Percentiles rank a stretch among this genome's conserved stretches.
phyloP scores from a whole-genome alignment of 1,284 basidiomycete species.

The Cystobasidium slooffiae region DNA sequence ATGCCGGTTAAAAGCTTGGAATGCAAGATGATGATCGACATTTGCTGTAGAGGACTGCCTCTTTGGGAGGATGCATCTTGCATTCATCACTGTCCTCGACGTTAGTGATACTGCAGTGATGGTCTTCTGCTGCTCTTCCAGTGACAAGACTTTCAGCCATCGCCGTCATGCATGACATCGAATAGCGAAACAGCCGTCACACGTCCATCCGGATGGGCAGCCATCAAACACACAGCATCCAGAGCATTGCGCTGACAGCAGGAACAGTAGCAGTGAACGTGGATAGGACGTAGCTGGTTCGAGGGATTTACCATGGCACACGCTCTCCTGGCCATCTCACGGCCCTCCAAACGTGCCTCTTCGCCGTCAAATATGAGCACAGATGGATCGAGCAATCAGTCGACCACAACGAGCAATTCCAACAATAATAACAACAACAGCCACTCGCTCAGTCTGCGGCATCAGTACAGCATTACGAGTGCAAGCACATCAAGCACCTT shows the following conservation, averaged over 20 bases:
- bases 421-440: background rate
- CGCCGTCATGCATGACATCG: no score
- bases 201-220: no score
- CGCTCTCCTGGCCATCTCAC: conserved; percentile 5
- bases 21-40: background rate
- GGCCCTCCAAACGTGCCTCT: background rate
- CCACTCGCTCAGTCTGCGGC: background rate
- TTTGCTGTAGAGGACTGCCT: no score
- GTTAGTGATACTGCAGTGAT: no score
- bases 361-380: background rate
- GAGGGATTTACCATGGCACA: conserved; percentile 4
- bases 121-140: no score
- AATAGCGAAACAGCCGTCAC: no score
- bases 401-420: background rate
- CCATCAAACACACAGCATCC: no score
- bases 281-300: background rate
- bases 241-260: background rate
- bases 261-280: background rate
- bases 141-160: no score
- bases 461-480: conserved; percentile 22
- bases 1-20: background rate
- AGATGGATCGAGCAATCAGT: conserved; percentile 1
- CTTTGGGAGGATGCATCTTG: no score
- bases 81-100: no score
- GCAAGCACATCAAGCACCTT: conserved; percentile 36